Evolutionary conservation across 2,329 filamentous ascomycete species (phyloP), one percentile per base, ranked within the genome.

Genomic region (Fusarium sp.): DNA sequence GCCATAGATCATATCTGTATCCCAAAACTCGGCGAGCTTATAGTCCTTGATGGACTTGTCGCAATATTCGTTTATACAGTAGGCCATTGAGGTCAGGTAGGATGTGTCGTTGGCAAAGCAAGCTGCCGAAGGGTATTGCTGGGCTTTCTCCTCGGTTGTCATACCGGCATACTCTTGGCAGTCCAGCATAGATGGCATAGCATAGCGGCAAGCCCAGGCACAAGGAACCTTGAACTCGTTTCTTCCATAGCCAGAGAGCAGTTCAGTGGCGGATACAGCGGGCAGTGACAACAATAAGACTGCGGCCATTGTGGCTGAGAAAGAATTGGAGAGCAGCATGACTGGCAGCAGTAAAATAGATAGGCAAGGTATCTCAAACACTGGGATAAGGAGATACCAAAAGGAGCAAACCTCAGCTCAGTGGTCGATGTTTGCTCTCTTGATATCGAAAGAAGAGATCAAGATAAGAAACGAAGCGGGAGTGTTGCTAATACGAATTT

Each of bases 81-180:
- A 69, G 5, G 70, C 70, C 9, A 71, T 48, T 1, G 68, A 60
- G 6, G 70, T 69, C 17, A 72, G 45, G 28, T 69, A 72, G 4
- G 63, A 44, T 1, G 46, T 57, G 22, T 63, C 46, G 17, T 67
- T 59, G 7, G 55, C 68, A 20, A 71, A 57, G 42, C 70, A 72
- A 3, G 42, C 46, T 5, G 66, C 24, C 5, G 66, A 69, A 8
- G 70, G 63, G 38, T 53, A 59, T 4, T 60, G 55, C 7, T 24
- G 18, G 7, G 60, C 58, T 3, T 39, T 55, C 22, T 72, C 62
- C 9, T 64, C 69, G 6, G 53, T 44, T 6, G 61, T 63, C 55
- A 72, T 60, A 42, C 51, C 58, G 9, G 53, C 63, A 33, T 56
- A 71, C 39, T 71, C 70, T 14, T 66, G 70, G 34, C 70, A 72